A percentile compares a stretch with the other conserved stretches of the same genome.
Evolutionary conservation across 441 rosid species (phyloP).

Genomic region (Erodium chrysanthum): DNA sequence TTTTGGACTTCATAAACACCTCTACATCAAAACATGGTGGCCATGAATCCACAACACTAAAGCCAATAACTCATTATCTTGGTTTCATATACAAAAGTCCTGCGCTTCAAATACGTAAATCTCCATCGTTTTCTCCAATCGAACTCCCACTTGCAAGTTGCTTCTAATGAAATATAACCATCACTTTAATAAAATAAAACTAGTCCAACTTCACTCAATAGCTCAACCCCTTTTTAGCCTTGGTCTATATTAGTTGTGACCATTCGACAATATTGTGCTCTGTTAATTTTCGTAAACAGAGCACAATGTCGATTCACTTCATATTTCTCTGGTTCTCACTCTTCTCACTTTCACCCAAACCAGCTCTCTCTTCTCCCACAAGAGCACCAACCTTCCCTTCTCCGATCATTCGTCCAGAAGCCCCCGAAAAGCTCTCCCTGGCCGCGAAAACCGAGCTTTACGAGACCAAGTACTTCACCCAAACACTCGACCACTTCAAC

Average conservation of each 20-base stretch:
- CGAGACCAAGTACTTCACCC: slow-evolving; percentile 40
- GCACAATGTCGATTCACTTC: slow-evolving; percentile 9
- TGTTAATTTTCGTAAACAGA: no score
- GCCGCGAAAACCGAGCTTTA: slow-evolving; percentile 19
- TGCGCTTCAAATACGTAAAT: no score
- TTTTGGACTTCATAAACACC: no score
- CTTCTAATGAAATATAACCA: no score
- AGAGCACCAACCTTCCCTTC: slow-evolving; percentile 32
- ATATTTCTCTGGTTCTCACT: slow-evolving; percentile 3
- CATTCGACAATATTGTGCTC: neutral
- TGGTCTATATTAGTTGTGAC: neutral
- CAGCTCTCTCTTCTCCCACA: slow-evolving; percentile 17
- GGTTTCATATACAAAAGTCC: no score
- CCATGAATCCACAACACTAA: no score
- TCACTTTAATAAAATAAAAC: neutral
- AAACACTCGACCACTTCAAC: slow-evolving; percentile 53
- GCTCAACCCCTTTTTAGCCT: neutral
- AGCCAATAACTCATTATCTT: no score
- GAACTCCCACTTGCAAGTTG: no score
- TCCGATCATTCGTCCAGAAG: slow-evolving; percentile 21
- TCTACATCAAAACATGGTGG: no score
- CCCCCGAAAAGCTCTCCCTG: slow-evolving; percentile 13
- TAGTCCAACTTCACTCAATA: neutral
- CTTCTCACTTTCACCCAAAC: slow-evolving; percentile 10
- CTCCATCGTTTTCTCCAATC: no score